Conservation (phyloP, 148 eudicot species). For the Rhododendron mucronatum region DNA sequence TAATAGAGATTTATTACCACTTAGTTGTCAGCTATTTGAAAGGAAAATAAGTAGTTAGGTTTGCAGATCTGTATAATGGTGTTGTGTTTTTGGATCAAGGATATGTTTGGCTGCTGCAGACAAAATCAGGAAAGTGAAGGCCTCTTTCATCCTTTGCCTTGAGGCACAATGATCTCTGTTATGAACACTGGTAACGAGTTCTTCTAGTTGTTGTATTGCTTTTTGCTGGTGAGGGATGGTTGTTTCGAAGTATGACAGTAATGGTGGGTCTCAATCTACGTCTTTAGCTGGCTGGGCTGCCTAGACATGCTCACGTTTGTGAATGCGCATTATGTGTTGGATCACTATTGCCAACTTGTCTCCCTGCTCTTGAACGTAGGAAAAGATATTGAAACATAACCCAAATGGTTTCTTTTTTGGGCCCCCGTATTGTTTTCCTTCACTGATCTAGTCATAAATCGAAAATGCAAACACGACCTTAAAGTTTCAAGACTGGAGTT, state of each 20-base stretch:
- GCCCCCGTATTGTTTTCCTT: too few species aligned
- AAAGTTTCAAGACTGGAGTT: too few species aligned
- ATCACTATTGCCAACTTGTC: too few species aligned
- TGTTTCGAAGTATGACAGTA: not conserved
- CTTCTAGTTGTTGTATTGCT: not conserved
- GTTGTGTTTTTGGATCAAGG: not conserved
- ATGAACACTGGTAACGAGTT: not conserved
- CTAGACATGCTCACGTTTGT: too few species aligned
- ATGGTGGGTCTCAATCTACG: not conserved
- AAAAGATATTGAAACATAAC: too few species aligned
- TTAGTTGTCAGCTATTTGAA: not conserved
- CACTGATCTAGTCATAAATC: too few species aligned
- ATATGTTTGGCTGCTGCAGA: not conserved
- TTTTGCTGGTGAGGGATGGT: not conserved
- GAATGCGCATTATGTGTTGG: too few species aligned
- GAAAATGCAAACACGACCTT: too few species aligned
- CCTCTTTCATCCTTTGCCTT: not conserved
- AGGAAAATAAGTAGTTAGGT: not conserved
- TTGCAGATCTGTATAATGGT: not conserved
- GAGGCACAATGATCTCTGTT: not conserved
- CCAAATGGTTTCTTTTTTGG: too few species aligned
- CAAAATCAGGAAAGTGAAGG: not conserved
- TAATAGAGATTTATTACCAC: not conserved
- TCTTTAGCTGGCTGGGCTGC: too few species aligned
- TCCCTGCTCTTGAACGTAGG: too few species aligned